Percentiles rank a stretch among this genome's conserved stretches.
phyloP scores from a whole-genome alignment of 1,139 yeast species.

The Yamadazyma buinensis region DNA sequence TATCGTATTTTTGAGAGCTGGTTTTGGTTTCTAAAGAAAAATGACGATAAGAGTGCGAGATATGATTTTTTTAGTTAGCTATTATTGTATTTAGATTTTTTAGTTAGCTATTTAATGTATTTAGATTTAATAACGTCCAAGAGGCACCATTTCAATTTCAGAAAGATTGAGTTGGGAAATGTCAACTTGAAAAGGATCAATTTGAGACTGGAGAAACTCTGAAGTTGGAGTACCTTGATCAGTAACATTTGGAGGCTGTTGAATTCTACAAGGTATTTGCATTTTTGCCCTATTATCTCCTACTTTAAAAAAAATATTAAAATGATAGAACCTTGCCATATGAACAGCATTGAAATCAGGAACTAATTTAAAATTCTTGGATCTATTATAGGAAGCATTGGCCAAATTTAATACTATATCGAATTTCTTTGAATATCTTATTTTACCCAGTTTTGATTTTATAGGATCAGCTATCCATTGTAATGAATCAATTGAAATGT shows the following conservation, averaged over 20 bases:
- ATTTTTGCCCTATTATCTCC: conserved; percentile 25
- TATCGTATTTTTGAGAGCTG: neutral
- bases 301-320: conserved; percentile 27
- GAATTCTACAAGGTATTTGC: conserved; percentile 25
- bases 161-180: too few relatives aligned
- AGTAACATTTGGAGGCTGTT: too few relatives aligned
- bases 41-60: neutral
- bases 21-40: neutral
- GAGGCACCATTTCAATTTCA: too few relatives aligned
- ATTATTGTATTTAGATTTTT: too few relatives aligned
- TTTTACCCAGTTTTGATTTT: neutral
- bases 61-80: too few relatives aligned
- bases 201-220: too few relatives aligned
- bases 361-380: conserved; percentile 27
- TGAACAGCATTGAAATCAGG: conserved; percentile 40
- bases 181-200: too few relatives aligned
- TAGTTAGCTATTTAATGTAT: too few relatives aligned
- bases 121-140: too few relatives aligned
- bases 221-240: too few relatives aligned
- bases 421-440: conserved; percentile 10
- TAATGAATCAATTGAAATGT: conserved; percentile 4
- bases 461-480: conserved; percentile 5
- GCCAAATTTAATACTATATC: conserved; percentile 13
- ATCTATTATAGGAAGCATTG: conserved; percentile 3
- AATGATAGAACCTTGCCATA: conserved; percentile 31